A percentile compares a stretch with the other conserved stretches of the same genome.
Conservation (phyloP, 2,329 filamentous ascomycete species). For the Laburnicola sp. region DNA sequence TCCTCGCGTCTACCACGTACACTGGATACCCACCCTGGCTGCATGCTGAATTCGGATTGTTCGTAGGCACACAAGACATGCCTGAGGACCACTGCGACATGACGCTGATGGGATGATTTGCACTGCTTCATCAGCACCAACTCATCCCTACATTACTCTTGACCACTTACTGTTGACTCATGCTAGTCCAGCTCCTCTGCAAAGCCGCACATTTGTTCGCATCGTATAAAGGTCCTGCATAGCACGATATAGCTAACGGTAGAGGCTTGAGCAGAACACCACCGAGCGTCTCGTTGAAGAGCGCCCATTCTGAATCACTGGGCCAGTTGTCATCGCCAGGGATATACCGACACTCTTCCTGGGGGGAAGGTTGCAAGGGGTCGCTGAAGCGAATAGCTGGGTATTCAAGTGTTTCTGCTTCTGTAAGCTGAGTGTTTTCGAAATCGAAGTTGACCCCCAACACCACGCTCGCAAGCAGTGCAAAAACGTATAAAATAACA, state of each 20-base stretch:
- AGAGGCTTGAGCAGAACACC: slow-evolving; percentile 25
- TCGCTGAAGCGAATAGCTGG: slow-evolving; percentile 21
- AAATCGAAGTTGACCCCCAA: slow-evolving; percentile 26
- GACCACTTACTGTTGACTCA: slow-evolving; percentile 22
- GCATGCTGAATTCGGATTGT: slow-evolving; percentile 28
- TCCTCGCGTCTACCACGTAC: slow-evolving; percentile 31
- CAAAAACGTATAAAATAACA: not conserved
- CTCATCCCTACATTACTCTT: not conserved
- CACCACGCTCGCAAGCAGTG: not conserved
- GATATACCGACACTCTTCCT: slow-evolving; percentile 20
- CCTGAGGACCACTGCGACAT: slow-evolving; percentile 32
- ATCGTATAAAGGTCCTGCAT: slow-evolving; percentile 25
- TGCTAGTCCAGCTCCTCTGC: slow-evolving; percentile 21
- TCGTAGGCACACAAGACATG: slow-evolving; percentile 45
- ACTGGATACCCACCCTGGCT: slow-evolving; percentile 29
- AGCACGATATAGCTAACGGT: slow-evolving; percentile 29
- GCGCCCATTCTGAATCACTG: slow-evolving; percentile 23
- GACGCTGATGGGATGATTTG: slow-evolving; percentile 26
- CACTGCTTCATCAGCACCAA: slow-evolving; percentile 13
- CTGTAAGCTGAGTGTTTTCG: slow-evolving; percentile 27
- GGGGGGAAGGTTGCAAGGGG: not conserved
- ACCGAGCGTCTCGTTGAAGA: slow-evolving; percentile 28
- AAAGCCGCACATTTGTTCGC: slow-evolving; percentile 18
- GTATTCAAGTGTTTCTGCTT: slow-evolving; percentile 21
- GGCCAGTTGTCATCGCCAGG: slow-evolving; percentile 29